A percentile compares a stretch with the other conserved stretches of the same genome.
These are phyloP conservation scores for Leptographium galeiforme DNA, from an alignment of 2,329 filamentous ascomycete genomes.

Conservation along the genomic window DNA sequence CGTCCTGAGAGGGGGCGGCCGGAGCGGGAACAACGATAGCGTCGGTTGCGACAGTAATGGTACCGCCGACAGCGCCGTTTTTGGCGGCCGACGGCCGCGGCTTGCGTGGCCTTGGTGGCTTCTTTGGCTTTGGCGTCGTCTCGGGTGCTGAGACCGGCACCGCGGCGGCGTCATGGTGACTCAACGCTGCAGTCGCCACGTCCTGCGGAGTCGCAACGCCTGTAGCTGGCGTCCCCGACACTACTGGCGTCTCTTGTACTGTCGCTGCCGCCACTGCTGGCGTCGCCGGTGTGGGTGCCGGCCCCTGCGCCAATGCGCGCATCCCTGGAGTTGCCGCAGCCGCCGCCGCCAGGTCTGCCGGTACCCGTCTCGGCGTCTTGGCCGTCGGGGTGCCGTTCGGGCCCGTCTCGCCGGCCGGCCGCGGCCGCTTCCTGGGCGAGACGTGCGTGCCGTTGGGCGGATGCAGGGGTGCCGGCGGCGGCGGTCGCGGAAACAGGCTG, in stretches of 20 bases:
- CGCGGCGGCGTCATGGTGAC: too few species aligned
- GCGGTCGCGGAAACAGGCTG: constrained; percentile 31
- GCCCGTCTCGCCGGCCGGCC: background rate
- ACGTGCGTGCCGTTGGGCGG: background rate
- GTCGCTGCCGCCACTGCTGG: background rate
- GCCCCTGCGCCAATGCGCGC: background rate
- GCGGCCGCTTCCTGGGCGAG: constrained; percentile 4
- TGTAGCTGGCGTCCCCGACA: too few species aligned
- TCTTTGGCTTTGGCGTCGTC: background rate
- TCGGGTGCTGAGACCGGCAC: too few species aligned
- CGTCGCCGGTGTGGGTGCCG: background rate
- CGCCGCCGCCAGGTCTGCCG: background rate
- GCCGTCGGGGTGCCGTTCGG: background rate
- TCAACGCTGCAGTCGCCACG: background rate
- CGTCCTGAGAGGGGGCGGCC: background rate
- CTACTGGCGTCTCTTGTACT: background rate
- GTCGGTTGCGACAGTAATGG: background rate
- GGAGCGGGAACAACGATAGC: too few species aligned
- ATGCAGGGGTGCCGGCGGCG: constrained; percentile 17
- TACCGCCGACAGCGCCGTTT: background rate
- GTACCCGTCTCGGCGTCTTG: background rate
- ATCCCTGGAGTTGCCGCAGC: background rate
- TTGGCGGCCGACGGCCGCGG: background rate
- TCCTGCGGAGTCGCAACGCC: background rate
- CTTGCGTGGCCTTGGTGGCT: constrained; percentile 2